Conservation (phyloP, 305 asterid species). For the Fraxinus platypoda region DNA sequence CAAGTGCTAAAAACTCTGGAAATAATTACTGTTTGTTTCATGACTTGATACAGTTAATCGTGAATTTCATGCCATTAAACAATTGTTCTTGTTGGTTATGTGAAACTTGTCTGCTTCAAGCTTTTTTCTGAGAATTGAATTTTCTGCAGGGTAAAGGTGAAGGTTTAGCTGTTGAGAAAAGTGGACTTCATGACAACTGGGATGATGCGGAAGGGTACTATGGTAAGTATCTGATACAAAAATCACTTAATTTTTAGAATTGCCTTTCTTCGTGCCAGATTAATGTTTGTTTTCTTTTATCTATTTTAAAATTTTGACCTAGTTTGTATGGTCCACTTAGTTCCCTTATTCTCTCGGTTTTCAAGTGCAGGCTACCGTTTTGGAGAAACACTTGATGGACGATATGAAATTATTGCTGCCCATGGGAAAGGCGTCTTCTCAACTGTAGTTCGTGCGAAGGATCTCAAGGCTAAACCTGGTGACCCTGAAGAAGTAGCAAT, state of each 20-base stretch:
- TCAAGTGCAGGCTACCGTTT: constrained; percentile 72
- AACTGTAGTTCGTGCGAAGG: constrained; percentile 94
- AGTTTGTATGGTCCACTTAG: neutral
- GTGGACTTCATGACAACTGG: constrained; percentile 96
- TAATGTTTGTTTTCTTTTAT: neutral
- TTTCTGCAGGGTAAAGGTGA: constrained; percentile 74
- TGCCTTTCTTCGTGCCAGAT: constrained; percentile 19
- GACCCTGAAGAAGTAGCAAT: constrained; percentile 95
- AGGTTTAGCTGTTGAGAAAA: constrained; percentile 64
- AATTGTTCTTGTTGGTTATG: neutral
- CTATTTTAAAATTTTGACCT: neutral
- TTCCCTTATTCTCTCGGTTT: neutral
- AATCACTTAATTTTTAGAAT: neutral
- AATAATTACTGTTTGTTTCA: neutral
- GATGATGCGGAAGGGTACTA: constrained; percentile 99
- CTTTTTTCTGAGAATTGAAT: constrained; percentile 2
- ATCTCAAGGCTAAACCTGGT: constrained; percentile 69
- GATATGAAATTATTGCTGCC: constrained; percentile 92
- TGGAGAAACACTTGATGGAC: constrained; percentile 89
- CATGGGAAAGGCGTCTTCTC: constrained; percentile 99
- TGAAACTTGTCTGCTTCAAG: constrained; percentile 5
- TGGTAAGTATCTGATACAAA: constrained; percentile 49
- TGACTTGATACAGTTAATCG: neutral
- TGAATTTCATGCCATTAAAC: neutral
- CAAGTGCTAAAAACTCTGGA: neutral